Evolutionary conservation across 2,329 filamentous ascomycete species (phyloP).

Genomic region (Blastomyces percursus): DNA sequence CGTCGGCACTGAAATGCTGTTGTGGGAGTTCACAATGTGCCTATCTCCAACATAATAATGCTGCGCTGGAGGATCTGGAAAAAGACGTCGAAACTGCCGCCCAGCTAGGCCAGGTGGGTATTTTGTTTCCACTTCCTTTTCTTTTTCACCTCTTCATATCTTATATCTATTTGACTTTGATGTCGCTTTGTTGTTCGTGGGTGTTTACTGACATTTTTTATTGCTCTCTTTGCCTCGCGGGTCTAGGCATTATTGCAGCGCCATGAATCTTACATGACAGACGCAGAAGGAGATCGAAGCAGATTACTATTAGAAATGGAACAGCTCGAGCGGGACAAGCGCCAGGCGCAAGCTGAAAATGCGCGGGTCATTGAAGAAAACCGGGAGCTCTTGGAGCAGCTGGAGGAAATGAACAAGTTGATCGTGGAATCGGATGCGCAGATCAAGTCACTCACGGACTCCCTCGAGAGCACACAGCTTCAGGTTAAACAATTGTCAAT

Average conservation of each 20-base stretch:
- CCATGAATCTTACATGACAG: conserved; percentile 89
- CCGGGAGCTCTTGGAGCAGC: conserved; percentile 63
- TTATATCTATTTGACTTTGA: neutral
- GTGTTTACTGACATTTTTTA: conserved; percentile 13
- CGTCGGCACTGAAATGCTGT: conserved; percentile 51
- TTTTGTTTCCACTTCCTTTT: neutral
- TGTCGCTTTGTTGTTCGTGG: neutral
- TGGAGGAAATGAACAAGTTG: conserved; percentile 72
- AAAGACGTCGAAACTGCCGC: conserved; percentile 80
- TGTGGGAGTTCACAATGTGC: conserved; percentile 72
- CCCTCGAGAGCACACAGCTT: conserved; percentile 64
- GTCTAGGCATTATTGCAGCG: conserved; percentile 71
- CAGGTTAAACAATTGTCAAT: conserved; percentile 63
- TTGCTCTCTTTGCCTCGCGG: conserved; percentile 15
- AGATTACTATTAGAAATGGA: conserved; percentile 64
- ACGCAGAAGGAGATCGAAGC: conserved; percentile 74
- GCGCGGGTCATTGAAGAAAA: conserved; percentile 73
- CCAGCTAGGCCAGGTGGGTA: conserved; percentile 52
- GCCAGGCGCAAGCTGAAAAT: conserved; percentile 64
- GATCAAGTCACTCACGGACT: conserved; percentile 64
- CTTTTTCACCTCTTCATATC: neutral
- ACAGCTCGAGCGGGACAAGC: conserved; percentile 62
- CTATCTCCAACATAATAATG: conserved; percentile 69
- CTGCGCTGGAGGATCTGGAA: conserved; percentile 68
- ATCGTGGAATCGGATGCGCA: conserved; percentile 69